These are phyloP conservation scores for Didymella pinodella DNA, from an alignment of 2,329 filamentous ascomycete genomes.

Conservation along the genomic window DNA sequence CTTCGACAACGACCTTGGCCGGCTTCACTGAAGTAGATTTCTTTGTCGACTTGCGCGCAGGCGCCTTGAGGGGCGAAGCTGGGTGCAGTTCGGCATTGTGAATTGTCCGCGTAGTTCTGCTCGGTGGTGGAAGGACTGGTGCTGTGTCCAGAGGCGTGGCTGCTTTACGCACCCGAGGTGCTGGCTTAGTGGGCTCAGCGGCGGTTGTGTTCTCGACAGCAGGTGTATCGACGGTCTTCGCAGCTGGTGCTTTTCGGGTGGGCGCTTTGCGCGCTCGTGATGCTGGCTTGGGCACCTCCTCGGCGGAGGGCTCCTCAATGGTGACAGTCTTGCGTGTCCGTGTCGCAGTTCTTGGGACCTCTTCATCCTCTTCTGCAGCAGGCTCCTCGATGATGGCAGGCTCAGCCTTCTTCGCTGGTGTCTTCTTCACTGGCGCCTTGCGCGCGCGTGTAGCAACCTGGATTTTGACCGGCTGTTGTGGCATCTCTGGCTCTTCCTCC, in stretches of 20 bases:
- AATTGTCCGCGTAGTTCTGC: conserved; percentile 34
- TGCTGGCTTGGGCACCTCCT: conserved; percentile 28
- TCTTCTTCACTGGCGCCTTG: conserved; percentile 33
- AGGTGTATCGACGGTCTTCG: conserved; percentile 23
- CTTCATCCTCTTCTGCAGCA: conserved; percentile 18
- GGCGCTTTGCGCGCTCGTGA: conserved; percentile 33
- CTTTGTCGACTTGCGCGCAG: conserved; percentile 38
- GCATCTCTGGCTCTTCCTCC: conserved; percentile 25
- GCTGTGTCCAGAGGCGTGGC: conserved; percentile 18
- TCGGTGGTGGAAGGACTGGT: conserved; percentile 20
- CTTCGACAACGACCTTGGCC: conserved; percentile 16
- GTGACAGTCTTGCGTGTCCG: conserved; percentile 24
- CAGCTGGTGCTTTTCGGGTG: conserved; percentile 25
- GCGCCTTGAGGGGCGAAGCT: conserved; percentile 38
- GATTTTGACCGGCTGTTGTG: conserved; percentile 28
- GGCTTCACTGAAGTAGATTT: conserved; percentile 25
- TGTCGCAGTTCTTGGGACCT: conserved; percentile 22
- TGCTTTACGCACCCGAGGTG: conserved; percentile 33
- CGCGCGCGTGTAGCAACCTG: conserved; percentile 40
- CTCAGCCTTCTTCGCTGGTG: conserved; percentile 27
- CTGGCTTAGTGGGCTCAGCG: conserved; percentile 29
- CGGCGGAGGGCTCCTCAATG: conserved; percentile 19
- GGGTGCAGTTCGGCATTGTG: conserved; percentile 26
- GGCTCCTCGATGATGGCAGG: conserved; percentile 24
- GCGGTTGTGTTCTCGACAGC: conserved; percentile 18